Evolutionary conservation across 345 rosid genomes (phyloP), one percentile per base, ranked within the genome.

Genomic region (Limnanthes douglasii): DNA sequence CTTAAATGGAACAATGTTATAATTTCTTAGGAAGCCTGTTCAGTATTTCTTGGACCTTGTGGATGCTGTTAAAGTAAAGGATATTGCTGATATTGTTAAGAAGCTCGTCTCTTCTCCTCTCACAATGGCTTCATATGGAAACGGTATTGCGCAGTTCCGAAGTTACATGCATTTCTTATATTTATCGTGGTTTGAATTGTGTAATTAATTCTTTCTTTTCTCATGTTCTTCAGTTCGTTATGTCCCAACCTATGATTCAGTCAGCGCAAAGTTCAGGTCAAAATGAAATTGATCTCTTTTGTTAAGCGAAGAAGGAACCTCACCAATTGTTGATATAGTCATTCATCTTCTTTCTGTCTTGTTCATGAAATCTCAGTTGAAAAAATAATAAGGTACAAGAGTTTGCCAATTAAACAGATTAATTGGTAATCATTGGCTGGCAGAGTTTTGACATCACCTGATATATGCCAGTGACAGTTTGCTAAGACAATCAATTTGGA

Each of bases 111-210:
- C 86, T 5, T 76, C 92, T 12, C 86, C 92, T 22, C 66, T 90
- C 36, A 77, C 98, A 2, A 74, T 90, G 95, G 95, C 92, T n/a
- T 58, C 98, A n/a, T 66, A 70, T 11, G 92, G 94, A 51, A 77
- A 84, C 12, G 98, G 98, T 84, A 79, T 34, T 19, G 21, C 23
- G 12, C 11, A 26, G 17, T 18, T 21, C 20, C 29, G 11, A 18
- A 16, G 5, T 14, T 16, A 27, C 31, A 11, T 38, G 10, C 2
- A 8, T 21, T 20, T 33, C 3, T n/a, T 24, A 4, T 9, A 14
- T 7, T 5, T 27, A 12, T 7, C 0, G 28, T 6, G 29, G 5
- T 40, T 8, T 27, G 12, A 7, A 9, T 25, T 19, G 26, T 14
- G 23, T 39, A 17, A 25, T 26, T 25, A 25, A 10, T 31, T 3